Percentiles rank a stretch among this genome's conserved stretches.
Evolutionary conservation across 129 eudicot genomes (phyloP).

Genomic region (Helichrysum umbraculigerum): DNA sequence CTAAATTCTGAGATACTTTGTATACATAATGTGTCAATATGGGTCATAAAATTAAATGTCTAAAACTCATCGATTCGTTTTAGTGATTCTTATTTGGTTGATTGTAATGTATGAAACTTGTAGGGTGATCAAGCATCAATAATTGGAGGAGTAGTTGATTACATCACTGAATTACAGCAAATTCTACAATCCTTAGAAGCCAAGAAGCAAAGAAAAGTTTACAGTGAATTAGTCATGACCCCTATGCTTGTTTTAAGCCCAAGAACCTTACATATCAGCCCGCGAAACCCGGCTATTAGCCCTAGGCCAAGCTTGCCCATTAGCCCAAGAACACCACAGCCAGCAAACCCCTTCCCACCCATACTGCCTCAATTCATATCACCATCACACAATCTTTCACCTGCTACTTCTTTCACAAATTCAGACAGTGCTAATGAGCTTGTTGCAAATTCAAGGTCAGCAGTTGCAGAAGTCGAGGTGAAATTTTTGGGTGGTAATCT

Average conservation of each 20-base stretch:
- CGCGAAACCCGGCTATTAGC: slow-evolving; percentile 66
- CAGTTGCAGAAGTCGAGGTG: slow-evolving; percentile 84
- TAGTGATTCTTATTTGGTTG: neutral
- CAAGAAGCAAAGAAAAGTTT: slow-evolving; percentile 74
- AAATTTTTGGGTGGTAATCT: slow-evolving; percentile 75
- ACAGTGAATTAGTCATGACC: slow-evolving; percentile 55
- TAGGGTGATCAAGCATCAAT: slow-evolving; percentile 98
- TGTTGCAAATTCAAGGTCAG: slow-evolving; percentile 64
- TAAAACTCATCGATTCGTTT: neutral
- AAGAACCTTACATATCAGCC: slow-evolving; percentile 54
- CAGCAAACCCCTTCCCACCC: slow-evolving; percentile 53
- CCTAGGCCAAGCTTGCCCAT: slow-evolving; percentile 67
- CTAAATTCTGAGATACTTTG: no score
- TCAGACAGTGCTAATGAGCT: slow-evolving; percentile 57
- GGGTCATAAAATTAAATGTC: neutral
- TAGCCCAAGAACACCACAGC: slow-evolving; percentile 86
- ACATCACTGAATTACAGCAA: slow-evolving; percentile 83
- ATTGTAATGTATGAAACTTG: slow-evolving; percentile 1
- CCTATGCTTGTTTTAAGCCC: slow-evolving; percentile 70
- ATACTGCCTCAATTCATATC: slow-evolving; percentile 28
- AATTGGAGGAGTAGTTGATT: slow-evolving; percentile 85
- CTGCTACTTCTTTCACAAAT: slow-evolving; percentile 39
- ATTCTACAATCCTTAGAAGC: slow-evolving; percentile 76
- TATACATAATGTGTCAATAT: no score
- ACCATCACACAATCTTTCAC: slow-evolving; percentile 28